Evolutionary conservation across 1,139 yeast genomes (phyloP), one percentile per base, ranked within the genome.

Genomic region (Ogataea hybrid): DNA sequence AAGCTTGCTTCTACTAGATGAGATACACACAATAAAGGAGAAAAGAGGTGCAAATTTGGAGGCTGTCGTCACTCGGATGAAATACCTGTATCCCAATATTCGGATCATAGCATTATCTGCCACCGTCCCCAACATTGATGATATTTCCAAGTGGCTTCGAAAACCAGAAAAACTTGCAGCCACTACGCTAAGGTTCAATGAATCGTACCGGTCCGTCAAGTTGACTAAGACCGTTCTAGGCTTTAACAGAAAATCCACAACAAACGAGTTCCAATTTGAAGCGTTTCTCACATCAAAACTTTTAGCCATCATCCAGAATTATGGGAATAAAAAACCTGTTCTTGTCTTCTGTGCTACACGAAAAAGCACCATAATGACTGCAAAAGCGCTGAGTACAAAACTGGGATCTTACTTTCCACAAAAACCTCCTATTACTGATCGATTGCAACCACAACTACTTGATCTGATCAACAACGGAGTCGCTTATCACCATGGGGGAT

Each of bases 401-500:
- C 52, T 53, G 41, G 22, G 34, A 2, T 37, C 42, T 1, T 25
- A 42, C 2, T 45, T 35, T 18, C 18, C 28, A 28, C 35, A 3
- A 21, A 33, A 5, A 7, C 12, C 15, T 12, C 32, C 34, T 23
- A 34, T 38, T 9, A 8, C 14, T 4, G 15, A 6, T 9, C 27
- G 65, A 75, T 2, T 81, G 80, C 54, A 82, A 25, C 23, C 31
- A 5, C 25, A 67, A 5, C 47, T 71, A n/a, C 30, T 33, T 2
- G 48, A 39, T 2, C 31, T 65, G 14, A 57, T 55, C 3, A 47
- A 48, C 2, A 49, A 53, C 1, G 81, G 81, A 0, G 62, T 78
- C 18, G 79, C 75, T 0, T 76, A 64, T 46, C 84, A 79, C 50
- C 81, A 79, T 59, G 84, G 84, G 1, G 84, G 84, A 0, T 59